Evolutionary conservation across 768 basidiomycete genomes (phyloP).

Genomic region (Tremella yokohamensis): DNA sequence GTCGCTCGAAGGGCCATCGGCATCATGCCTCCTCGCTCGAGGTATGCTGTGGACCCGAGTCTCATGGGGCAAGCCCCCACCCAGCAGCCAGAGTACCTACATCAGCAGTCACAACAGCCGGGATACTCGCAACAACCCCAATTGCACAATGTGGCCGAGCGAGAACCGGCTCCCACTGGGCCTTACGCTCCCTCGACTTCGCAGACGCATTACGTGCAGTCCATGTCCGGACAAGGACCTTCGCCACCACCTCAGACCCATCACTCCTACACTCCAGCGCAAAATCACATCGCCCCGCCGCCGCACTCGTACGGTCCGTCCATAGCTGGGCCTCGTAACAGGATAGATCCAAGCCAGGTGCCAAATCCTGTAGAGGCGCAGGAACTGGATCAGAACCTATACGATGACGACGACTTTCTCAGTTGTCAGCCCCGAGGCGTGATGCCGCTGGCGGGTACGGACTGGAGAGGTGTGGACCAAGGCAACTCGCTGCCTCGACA

Average conservation of each 20-base stretch:
- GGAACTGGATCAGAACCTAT: constrained; percentile 72
- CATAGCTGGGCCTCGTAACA: constrained; percentile 57
- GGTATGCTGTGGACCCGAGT: constrained; percentile 48
- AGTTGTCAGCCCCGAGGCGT: constrained; percentile 61
- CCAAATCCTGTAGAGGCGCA: constrained; percentile 83
- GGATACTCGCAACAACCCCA: constrained; percentile 24
- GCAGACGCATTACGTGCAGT: constrained; percentile 1
- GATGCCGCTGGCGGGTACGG: constrained; percentile 78
- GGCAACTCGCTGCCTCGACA: constrained; percentile 91
- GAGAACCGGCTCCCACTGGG: constrained; percentile 21
- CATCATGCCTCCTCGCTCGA: constrained; percentile 41
- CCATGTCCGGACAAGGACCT: constrained; percentile 4
- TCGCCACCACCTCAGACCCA: constrained; percentile 13
- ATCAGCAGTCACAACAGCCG: constrained; percentile 26
- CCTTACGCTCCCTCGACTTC: constrained; percentile 25
- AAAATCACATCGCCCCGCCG: constrained; percentile 60
- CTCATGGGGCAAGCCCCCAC: constrained; percentile 23
- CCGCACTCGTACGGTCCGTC: constrained; percentile 64
- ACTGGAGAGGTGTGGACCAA: constrained; percentile 88
- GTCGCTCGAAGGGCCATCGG: too few relatives aligned
- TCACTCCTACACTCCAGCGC: constrained; percentile 25
- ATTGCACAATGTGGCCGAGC: constrained; percentile 28
- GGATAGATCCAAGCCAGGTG: constrained; percentile 82
- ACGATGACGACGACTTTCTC: constrained; percentile 68
- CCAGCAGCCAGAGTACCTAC: constrained; percentile 19